These are phyloP conservation scores for Chrysopogon serrulatus DNA, from an alignment of 176 grass and related monocot species.

Conservation along the genomic window DNA sequence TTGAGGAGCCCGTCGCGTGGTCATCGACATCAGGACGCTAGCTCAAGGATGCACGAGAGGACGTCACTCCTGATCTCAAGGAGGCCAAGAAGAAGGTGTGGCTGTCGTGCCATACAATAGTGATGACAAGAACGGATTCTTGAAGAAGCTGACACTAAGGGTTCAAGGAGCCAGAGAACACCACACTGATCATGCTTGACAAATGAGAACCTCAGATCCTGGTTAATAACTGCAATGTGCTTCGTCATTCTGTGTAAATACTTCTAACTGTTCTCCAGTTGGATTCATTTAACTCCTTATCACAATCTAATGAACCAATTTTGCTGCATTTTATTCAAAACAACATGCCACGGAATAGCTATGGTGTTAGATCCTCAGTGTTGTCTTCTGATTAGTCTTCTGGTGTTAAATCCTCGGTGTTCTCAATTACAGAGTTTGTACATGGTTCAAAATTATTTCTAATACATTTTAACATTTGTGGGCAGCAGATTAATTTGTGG, in stretches of 20 bases:
- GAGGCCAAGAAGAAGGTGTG: conserved; percentile 71
- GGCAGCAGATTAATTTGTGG: no score
- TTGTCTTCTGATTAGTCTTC: background rate
- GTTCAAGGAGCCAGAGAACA: conserved; percentile 86
- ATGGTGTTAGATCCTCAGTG: background rate
- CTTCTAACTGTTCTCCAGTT: background rate
- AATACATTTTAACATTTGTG: no score
- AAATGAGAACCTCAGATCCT: conserved; percentile 45
- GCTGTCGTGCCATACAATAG: conserved; percentile 58
- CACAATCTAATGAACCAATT: background rate
- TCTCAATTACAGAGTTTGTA: background rate
- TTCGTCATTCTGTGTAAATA: background rate
- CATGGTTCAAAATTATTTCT: no score
- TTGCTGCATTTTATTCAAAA: background rate
- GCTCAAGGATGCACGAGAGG: conserved; percentile 49
- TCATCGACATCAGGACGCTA: conserved; percentile 88
- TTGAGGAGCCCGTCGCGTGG: conserved; percentile 53
- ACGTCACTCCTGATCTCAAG: conserved; percentile 52
- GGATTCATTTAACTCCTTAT: background rate
- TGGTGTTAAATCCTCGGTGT: no score
- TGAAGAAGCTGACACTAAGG: conserved; percentile 66
- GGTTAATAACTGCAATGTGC: conserved; percentile 4
- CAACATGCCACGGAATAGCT: background rate
- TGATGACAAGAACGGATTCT: conserved; percentile 73
- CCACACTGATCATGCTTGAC: conserved; percentile 79